A percentile compares a stretch with the other conserved stretches of the same genome.
phyloP scores from a whole-genome alignment of 169 alveolate species.

The Plasmodium knowlesi region DNA sequence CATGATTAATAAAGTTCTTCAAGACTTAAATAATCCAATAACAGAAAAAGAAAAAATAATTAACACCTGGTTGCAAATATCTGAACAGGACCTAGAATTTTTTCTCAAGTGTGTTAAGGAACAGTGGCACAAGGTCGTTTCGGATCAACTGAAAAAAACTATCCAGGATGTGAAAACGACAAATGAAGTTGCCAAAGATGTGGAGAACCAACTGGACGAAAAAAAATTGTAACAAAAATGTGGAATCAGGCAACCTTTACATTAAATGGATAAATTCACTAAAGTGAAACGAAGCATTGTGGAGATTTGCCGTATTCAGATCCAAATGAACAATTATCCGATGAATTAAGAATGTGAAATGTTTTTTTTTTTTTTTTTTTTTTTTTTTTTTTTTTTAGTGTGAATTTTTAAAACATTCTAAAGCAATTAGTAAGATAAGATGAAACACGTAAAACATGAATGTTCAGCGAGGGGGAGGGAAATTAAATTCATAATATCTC shows the following conservation, averaged over 20 bases:
- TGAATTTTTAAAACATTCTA: neutral
- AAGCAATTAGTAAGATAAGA: neutral
- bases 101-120: neutral
- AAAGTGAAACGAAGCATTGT: neutral
- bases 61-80: neutral
- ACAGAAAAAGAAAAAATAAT: neutral
- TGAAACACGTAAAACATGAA: neutral
- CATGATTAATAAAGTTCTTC: neutral
- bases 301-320: neutral
- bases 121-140: neutral
- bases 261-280: neutral
- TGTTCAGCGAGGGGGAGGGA: neutral
- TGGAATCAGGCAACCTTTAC: neutral
- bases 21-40: neutral
- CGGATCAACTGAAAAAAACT: neutral
- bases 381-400: neutral
- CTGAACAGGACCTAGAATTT: neutral
- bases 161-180: neutral
- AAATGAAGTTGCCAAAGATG: neutral
- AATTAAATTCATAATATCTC: neutral
- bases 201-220: neutral
- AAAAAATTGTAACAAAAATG: neutral
- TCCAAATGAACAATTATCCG: neutral
- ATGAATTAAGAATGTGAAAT: neutral
- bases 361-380: too few species aligned